These are phyloP conservation scores for Tetracladium setigerum DNA, from an alignment of 495 filamentous ascomycete species.

Conservation along the genomic window DNA sequence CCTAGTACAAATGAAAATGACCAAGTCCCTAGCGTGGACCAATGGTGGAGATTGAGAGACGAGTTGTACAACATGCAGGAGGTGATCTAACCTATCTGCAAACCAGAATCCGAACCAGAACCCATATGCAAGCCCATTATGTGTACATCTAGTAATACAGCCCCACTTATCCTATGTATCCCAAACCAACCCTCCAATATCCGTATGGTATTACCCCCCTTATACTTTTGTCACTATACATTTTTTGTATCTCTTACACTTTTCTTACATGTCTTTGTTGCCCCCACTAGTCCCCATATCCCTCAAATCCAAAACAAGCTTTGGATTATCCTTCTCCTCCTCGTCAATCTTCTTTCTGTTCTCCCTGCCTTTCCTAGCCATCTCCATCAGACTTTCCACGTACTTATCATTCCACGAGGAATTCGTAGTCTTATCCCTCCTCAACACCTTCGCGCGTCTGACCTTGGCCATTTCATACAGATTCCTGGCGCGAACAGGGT, in stretches of 20 bases:
- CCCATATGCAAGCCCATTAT: no score
- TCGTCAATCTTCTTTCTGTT: slow-evolving; percentile 42
- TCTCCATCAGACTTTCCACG: slow-evolving; percentile 31
- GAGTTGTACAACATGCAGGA: no score
- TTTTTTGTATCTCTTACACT: not conserved
- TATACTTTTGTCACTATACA: not conserved
- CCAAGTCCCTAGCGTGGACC: no score
- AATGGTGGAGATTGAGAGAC: no score
- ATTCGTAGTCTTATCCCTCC: slow-evolving; percentile 28
- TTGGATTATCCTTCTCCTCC: slow-evolving; percentile 28
- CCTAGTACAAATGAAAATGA: no score
- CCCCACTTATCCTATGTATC: no score
- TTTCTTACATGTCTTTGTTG: not conserved
- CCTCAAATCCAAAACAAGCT: slow-evolving; percentile 9
- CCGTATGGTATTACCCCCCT: no score
- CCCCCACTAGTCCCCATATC: not conserved
- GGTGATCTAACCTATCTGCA: no score
- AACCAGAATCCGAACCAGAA: no score
- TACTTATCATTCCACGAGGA: slow-evolving; percentile 30
- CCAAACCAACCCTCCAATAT: no score
- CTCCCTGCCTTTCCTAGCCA: slow-evolving; percentile 35
- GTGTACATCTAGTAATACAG: no score
- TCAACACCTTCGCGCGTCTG: slow-evolving; percentile 43
- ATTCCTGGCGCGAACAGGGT: slow-evolving; percentile 25
- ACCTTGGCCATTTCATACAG: slow-evolving; percentile 43